These are phyloP conservation scores for Casuarina glauca DNA, from an alignment of 306 rosid species.

Conservation along the genomic window DNA sequence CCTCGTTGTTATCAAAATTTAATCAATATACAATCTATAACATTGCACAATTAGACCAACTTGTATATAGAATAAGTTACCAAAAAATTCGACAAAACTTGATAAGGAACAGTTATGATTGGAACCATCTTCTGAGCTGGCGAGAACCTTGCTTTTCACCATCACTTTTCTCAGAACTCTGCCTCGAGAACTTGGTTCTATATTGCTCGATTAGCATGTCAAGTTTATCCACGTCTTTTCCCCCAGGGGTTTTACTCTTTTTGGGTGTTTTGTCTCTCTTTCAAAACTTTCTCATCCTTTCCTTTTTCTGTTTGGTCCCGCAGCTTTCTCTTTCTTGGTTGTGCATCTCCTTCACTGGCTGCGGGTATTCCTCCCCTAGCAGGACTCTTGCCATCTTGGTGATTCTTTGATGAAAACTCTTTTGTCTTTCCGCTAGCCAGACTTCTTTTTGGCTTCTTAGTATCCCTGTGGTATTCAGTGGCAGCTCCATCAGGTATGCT, in stretches of 20 bases:
- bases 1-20: background rate
- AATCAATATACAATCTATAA: background rate
- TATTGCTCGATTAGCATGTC: slow-evolving; percentile 90
- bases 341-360: slow-evolving; percentile 23
- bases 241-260: slow-evolving; percentile 64
- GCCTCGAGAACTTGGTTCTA: slow-evolving; percentile 63
- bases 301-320: slow-evolving; percentile 33
- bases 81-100: background rate
- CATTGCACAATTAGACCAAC: background rate
- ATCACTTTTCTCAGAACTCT: slow-evolving; percentile 39
- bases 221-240: slow-evolving; percentile 78
- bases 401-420: slow-evolving; percentile 21
- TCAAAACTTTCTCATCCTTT: slow-evolving; percentile 35
- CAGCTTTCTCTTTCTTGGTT: slow-evolving; percentile 55
- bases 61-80: background rate
- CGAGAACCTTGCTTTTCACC: slow-evolving; percentile 53
- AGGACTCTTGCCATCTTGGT: slow-evolving; percentile 37
- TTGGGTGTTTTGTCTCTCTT: slow-evolving; percentile 44
- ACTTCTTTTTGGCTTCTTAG: slow-evolving; percentile 54
- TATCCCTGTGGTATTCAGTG: slow-evolving; percentile 30
- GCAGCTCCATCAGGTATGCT: slow-evolving; percentile 32
- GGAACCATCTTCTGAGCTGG: slow-evolving; percentile 82
- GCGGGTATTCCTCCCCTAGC: slow-evolving; percentile 18
- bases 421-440: slow-evolving; percentile 25
- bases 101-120: slow-evolving; percentile 34